Evolutionary conservation across 768 basidiomycete genomes (phyloP).

Genomic region (Strobilomyces dryophilus): DNA sequence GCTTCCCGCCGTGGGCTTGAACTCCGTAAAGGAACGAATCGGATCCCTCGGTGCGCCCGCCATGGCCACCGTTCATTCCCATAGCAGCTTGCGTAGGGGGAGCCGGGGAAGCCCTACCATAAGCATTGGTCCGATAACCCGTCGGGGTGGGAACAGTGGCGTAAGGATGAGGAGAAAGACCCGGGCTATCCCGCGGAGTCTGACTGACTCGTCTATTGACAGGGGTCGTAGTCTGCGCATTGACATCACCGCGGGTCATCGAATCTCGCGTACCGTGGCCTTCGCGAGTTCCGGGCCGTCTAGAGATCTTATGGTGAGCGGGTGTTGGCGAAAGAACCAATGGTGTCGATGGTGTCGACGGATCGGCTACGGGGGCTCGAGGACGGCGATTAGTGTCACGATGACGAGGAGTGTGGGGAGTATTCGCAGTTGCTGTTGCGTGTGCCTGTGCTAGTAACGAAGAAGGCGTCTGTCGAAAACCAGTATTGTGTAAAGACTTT

Average conservation of each 20-base stretch:
- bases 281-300: constrained; percentile 45
- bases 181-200: constrained; percentile 46
- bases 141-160: constrained; percentile 58
- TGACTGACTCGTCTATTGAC: constrained; percentile 67
- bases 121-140: constrained; percentile 50
- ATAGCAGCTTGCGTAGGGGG: constrained; percentile 34
- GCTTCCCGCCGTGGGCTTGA: constrained; percentile 46
- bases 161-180: constrained; percentile 66
- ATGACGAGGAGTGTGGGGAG: constrained; percentile 49
- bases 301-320: constrained; percentile 58
- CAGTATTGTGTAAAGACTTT: constrained; percentile 1
- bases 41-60: constrained; percentile 49
- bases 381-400: constrained; percentile 51
- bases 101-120: constrained; percentile 54
- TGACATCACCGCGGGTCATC: constrained; percentile 39
- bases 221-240: constrained; percentile 65
- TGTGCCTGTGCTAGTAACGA: constrained; percentile 48
- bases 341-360: constrained; percentile 49
- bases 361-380: constrained; percentile 52
- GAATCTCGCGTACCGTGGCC: constrained; percentile 49
- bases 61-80: constrained; percentile 37
- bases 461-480: constrained; percentile 36
- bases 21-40: constrained; percentile 66
- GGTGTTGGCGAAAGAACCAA: constrained; percentile 64
- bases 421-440: constrained; percentile 51